phyloP scores from a whole-genome alignment of 345 rosid genomes.

The Arabis alpina region DNA sequence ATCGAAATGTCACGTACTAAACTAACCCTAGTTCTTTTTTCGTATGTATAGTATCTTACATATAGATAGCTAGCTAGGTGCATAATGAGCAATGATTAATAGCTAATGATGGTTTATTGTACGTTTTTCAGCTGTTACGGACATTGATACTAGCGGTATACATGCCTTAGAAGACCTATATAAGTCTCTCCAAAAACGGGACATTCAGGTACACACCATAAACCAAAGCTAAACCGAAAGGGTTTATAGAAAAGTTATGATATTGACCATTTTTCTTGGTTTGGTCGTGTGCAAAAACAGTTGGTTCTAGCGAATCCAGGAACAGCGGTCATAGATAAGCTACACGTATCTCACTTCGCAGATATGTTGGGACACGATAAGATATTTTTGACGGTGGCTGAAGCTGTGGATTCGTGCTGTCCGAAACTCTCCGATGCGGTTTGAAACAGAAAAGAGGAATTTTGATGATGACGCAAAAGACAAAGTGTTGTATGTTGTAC shows the following conservation, averaged over 20 bases:
- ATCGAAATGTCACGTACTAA: conserved; percentile 77
- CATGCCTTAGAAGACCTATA: conserved; percentile 75
- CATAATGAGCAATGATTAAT: background rate
- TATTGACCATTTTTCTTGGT: background rate
- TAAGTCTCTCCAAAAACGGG: conserved; percentile 63
- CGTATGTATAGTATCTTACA: background rate
- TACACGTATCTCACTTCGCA: conserved; percentile 58
- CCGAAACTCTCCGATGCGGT: conserved; percentile 48
- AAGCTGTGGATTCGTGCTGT: conserved; percentile 61
- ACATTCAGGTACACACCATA: conserved; percentile 50
- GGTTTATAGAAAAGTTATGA: background rate
- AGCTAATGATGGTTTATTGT: background rate
- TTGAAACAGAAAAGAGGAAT: conserved; percentile 21
- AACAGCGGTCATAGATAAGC: conserved; percentile 66
- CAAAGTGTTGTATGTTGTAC: conserved; percentile 10
- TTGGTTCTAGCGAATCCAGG: conserved; percentile 82
- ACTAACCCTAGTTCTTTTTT: background rate
- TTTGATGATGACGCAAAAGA: conserved; percentile 23
- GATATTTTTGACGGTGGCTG: conserved; percentile 73
- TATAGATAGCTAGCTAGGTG: background rate
- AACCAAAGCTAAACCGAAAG: conserved; percentile 6
- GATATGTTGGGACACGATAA: conserved; percentile 60
- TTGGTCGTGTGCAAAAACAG: conserved; percentile 39
- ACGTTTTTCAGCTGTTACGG: conserved; percentile 66
- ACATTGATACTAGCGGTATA: conserved; percentile 87